phyloP scores from a whole-genome alignment of 2,329 filamentous ascomycete species.

The Fusarium humuli region DNA sequence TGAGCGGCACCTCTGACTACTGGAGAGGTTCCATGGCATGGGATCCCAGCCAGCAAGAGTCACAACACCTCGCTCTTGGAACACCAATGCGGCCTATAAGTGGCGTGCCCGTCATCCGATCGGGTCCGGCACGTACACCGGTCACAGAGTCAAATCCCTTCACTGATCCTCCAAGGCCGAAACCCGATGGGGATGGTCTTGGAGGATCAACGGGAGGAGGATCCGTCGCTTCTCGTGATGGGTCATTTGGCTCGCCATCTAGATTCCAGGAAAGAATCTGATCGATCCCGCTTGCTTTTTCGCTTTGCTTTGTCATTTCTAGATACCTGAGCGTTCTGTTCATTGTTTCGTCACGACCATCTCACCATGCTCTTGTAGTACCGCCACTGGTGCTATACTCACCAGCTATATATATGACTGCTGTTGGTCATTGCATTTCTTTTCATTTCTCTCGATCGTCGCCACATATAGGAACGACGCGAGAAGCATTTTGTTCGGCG shows the following conservation, averaged over 20 bases:
- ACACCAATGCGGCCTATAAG: conserved; percentile 70
- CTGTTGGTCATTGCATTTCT: conserved; percentile 23
- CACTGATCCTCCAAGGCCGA: conserved; percentile 49
- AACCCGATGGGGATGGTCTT: conserved; percentile 44
- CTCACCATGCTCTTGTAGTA: conserved; percentile 23
- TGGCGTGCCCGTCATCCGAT: conserved; percentile 69
- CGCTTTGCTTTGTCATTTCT: conserved; percentile 24
- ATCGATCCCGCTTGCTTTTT: conserved; percentile 6
- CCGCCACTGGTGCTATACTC: conserved; percentile 4
- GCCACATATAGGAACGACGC: conserved; percentile 22
- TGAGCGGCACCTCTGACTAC: conserved; percentile 64
- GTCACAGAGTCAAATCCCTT: conserved; percentile 67
- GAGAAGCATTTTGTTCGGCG: conserved; percentile 46
- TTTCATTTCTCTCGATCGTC: conserved; percentile 23
- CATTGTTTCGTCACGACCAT: conserved; percentile 40
- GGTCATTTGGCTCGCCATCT: conserved; percentile 45
- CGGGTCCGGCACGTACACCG: conserved; percentile 74
- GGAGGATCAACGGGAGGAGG: conserved; percentile 39
- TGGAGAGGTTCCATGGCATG: conserved; percentile 66
- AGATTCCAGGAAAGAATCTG: conserved; percentile 49
- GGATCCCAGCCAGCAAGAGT: conserved; percentile 49
- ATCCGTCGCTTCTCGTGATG: conserved; percentile 38
- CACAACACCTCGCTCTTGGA: conserved; percentile 63
- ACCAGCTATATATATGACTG: conserved; percentile 21
- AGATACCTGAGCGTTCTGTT: conserved; percentile 46